phyloP scores from a whole-genome alignment of 2,329 filamentous ascomycete genomes.

The Hypoxylon sp. region DNA sequence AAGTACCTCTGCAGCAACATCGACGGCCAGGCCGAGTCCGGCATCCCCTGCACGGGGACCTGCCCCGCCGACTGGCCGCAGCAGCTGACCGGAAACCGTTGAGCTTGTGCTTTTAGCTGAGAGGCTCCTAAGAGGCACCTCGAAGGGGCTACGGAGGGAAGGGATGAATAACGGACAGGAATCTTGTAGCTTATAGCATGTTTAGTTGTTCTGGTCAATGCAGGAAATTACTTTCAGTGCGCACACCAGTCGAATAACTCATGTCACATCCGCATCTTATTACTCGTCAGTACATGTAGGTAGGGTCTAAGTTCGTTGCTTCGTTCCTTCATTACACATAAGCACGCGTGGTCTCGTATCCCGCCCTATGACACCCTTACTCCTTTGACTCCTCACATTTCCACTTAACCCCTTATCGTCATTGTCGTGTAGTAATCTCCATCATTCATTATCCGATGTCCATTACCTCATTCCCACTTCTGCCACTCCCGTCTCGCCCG shows the following conservation, averaged over 20 bases:
- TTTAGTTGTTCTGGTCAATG: neutral
- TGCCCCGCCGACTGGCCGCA: slow-evolving; percentile 56
- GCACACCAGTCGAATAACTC: neutral
- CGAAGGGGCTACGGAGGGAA: neutral
- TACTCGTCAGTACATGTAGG: slow-evolving; percentile 36
- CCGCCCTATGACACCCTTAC: slow-evolving; percentile 13
- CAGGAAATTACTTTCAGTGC: neutral
- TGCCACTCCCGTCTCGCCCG: slow-evolving; percentile 68
- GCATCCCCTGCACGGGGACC: slow-evolving; percentile 54
- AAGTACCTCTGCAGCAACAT: slow-evolving; percentile 61
- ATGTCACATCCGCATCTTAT: slow-evolving; percentile 28
- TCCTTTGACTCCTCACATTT: neutral
- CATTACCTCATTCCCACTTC: slow-evolving; percentile 63
- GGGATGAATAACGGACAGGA: neutral
- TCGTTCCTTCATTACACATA: slow-evolving; percentile 26
- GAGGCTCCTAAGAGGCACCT: no score
- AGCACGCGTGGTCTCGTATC: slow-evolving; percentile 32
- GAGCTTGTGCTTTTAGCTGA: neutral
- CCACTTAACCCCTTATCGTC: neutral
- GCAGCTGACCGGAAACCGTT: slow-evolving; percentile 53
- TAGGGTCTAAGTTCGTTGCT: neutral
- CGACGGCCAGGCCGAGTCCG: slow-evolving; percentile 51
- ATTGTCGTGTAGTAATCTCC: slow-evolving; percentile 7
- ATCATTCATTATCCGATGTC: neutral
- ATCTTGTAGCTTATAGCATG: slow-evolving; percentile 1